Conservation (phyloP, 306 rosid genomes). For the Vigna mungo region DNA sequence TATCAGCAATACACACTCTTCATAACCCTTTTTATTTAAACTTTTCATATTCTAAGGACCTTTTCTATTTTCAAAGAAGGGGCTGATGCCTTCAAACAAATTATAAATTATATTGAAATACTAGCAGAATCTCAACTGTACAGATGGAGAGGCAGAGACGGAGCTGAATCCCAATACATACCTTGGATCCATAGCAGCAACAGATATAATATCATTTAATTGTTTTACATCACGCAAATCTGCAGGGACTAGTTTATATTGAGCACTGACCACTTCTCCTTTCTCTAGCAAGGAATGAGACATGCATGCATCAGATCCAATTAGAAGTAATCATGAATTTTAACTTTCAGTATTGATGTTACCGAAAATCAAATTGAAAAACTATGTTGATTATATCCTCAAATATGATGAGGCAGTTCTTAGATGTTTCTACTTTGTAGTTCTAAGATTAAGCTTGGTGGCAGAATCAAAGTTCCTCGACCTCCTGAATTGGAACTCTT, state of each 20-base stretch:
- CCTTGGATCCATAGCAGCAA: conserved; percentile 89
- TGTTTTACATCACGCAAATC: conserved; percentile 74
- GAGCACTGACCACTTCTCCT: conserved; percentile 77
- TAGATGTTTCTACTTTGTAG: background rate
- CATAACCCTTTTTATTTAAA: background rate
- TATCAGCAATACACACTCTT: background rate
- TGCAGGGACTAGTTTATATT: conserved; percentile 85
- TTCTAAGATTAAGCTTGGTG: conserved; percentile 25
- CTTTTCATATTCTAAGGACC: background rate
- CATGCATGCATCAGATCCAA: conserved; percentile 26
- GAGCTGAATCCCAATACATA: conserved; percentile 49
- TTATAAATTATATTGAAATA: background rate
- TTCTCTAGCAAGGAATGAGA: conserved; percentile 67
- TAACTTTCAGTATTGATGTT: conserved; percentile 19
- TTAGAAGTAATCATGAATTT: conserved; percentile 25
- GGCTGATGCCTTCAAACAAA: conserved; percentile 23
- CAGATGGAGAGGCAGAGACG: conserved; percentile 4
- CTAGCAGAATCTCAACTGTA: conserved; percentile 30
- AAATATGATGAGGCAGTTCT: background rate
- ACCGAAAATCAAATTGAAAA: conserved; percentile 7
- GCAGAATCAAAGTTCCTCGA: conserved; percentile 2
- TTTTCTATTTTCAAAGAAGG: conserved; percentile 28
- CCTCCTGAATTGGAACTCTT: background rate
- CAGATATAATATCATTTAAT: conserved; percentile 65
- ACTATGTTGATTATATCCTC: conserved; percentile 16